phyloP scores from a whole-genome alignment of 139 green algal species.

The Chlorokybus atmophyticus region DNA sequence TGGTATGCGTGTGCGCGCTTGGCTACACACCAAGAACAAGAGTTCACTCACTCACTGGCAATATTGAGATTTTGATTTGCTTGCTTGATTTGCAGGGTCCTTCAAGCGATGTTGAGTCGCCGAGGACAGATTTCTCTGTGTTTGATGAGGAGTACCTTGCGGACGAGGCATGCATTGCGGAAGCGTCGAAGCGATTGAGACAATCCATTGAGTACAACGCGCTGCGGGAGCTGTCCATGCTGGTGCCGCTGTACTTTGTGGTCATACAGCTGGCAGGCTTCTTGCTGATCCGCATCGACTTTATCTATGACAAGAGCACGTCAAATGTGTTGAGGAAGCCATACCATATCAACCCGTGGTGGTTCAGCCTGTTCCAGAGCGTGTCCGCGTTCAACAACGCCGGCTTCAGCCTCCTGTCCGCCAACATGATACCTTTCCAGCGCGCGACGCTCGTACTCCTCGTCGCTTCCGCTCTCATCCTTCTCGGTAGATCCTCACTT shows the following conservation, averaged over 20 bases:
- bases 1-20: no score
- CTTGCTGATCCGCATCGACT: constrained; percentile 8
- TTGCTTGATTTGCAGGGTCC: no score
- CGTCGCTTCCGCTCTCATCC: constrained; percentile 8
- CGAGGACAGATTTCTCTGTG: no score
- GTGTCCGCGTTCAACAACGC: constrained; percentile 22
- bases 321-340: not conserved
- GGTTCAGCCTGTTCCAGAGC: constrained; percentile 4
- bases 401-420: constrained; percentile 11
- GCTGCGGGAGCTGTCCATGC: constrained; percentile 15
- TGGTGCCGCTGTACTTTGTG: constrained; percentile 16
- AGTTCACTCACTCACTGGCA: no score
- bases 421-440: constrained; percentile 16
- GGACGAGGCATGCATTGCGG: no score
- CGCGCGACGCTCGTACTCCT: not conserved
- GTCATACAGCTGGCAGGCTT: constrained; percentile 4
- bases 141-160: no score
- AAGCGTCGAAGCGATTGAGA: no score
- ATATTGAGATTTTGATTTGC: no score
- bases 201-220: no score
- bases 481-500: no score
- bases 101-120: no score
- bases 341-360: not conserved
- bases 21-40: no score
- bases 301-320: not conserved